Conservation (phyloP, 2,329 filamentous ascomycete genomes). For the Pyricularia sp. region DNA sequence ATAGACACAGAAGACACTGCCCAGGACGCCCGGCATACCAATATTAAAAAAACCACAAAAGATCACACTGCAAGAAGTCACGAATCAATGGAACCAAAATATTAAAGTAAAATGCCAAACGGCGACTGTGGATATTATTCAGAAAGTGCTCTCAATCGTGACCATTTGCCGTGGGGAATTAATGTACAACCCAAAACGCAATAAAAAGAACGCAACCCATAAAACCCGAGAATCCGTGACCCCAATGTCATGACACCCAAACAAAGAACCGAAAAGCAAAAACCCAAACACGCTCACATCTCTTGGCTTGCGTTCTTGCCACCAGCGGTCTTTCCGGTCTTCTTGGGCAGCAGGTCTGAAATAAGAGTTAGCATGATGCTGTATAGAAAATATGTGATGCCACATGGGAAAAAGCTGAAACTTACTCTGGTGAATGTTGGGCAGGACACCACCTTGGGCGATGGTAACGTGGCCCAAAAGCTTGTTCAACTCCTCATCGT, state of each 20-base stretch:
- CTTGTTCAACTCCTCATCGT: constrained; percentile 97
- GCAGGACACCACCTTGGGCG: constrained; percentile 90
- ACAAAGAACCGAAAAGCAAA: constrained; percentile 46
- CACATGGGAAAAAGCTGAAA: constrained; percentile 13
- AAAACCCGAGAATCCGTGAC: constrained; percentile 59
- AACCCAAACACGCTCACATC: constrained; percentile 50
- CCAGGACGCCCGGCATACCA: no score
- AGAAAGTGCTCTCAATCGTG: constrained; percentile 47
- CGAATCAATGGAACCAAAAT: not conserved
- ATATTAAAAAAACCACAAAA: not conserved
- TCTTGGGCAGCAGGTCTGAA: constrained; percentile 94
- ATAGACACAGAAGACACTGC: no score
- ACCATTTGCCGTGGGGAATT: constrained; percentile 53
- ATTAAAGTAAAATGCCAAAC: constrained; percentile 3
- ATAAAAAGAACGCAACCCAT: constrained; percentile 41
- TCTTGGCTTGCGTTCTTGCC: constrained; percentile 90
- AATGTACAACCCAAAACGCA: constrained; percentile 58
- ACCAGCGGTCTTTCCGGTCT: constrained; percentile 67
- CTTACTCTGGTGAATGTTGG: constrained; percentile 95
- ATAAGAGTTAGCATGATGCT: constrained; percentile 11
- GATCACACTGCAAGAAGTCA: no score
- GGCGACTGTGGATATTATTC: constrained; percentile 19
- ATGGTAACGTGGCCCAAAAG: constrained; percentile 92
- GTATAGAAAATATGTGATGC: not conserved
- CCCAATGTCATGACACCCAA: constrained; percentile 71